phyloP scores from a whole-genome alignment of 2,329 filamentous ascomycete genomes.

The Macrophomina pseudophaseolina region DNA sequence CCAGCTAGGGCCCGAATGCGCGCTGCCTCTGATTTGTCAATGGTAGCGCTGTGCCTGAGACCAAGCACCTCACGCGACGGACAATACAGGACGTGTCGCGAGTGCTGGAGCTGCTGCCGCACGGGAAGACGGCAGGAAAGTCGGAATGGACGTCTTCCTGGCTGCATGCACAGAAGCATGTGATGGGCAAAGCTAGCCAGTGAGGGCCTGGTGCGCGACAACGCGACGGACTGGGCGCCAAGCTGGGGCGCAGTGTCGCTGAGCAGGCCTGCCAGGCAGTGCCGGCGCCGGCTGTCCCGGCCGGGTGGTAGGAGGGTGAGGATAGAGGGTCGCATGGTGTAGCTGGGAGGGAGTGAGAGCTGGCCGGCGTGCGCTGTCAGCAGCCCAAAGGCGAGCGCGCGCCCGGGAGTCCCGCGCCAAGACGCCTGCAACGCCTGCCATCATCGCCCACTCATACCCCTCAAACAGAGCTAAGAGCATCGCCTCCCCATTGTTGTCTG shows the following conservation, averaged over 20 bases:
- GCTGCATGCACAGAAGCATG: neutral
- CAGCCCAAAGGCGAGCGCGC: neutral
- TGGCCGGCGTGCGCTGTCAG: neutral
- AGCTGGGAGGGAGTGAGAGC: neutral
- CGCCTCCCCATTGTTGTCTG: slow-evolving; percentile 5
- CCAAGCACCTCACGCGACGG: neutral
- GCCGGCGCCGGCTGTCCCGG: neutral
- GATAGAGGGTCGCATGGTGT: neutral
- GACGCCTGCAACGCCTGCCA: slow-evolving; percentile 8
- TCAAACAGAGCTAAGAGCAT: neutral
- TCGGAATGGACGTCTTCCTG: neutral
- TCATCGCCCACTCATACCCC: neutral
- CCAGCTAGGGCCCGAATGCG: neutral
- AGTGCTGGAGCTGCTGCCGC: neutral
- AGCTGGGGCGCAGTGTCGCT: neutral
- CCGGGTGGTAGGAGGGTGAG: too few species aligned
- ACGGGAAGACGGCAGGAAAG: neutral
- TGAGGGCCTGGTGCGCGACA: neutral
- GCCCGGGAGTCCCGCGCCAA: slow-evolving; percentile 4
- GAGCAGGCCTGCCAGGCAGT: neutral
- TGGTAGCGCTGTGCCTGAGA: neutral
- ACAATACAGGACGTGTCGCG: neutral
- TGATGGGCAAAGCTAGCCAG: slow-evolving; percentile 9
- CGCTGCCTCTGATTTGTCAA: slow-evolving; percentile 6
- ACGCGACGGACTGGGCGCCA: slow-evolving; percentile 24